These are phyloP conservation scores for Dispira parvispora DNA, from an alignment of 192 early-diverging fungal genomes.

Conservation along the genomic window DNA sequence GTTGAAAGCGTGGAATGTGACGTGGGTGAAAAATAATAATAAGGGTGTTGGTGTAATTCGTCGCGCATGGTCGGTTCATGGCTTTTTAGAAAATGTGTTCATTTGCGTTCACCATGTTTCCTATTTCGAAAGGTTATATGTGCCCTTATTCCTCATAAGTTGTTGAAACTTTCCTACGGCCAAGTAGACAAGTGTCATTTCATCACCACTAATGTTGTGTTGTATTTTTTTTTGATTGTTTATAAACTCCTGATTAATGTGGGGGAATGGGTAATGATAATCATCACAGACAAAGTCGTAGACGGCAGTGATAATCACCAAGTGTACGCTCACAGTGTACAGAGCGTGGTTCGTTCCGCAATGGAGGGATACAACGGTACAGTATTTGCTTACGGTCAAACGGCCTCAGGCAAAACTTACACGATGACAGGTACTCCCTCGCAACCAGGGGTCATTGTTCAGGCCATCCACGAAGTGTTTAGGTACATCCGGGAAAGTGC, in stretches of 20 bases:
- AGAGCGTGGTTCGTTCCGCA: conserved; percentile 23
- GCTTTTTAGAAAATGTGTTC: too few relatives aligned
- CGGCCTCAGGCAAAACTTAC: conserved; percentile 69
- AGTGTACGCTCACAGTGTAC: conserved; percentile 23
- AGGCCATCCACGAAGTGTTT: conserved; percentile 63
- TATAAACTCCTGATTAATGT: too few relatives aligned
- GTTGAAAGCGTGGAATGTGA: background rate
- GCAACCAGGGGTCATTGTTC: conserved; percentile 61
- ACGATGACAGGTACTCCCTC: conserved; percentile 39
- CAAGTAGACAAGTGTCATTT: background rate
- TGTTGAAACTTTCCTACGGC: too few relatives aligned
- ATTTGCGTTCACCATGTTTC: too few relatives aligned
- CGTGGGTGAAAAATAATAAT: background rate
- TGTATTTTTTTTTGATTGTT: background rate
- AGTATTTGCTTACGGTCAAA: conserved; percentile 87
- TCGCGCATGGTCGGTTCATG: too few relatives aligned
- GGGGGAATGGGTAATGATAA: too few relatives aligned
- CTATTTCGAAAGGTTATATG: too few relatives aligned
- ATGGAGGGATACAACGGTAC: conserved; percentile 84
- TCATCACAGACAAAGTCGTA: background rate
- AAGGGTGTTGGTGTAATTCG: too few relatives aligned
- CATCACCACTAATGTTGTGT: background rate
- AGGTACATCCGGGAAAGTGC: conserved; percentile 42
- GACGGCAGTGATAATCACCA: conserved; percentile 18
- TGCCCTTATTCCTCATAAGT: too few relatives aligned